A percentile compares a stretch with the other conserved stretches of the same genome.
These are phyloP conservation scores for Coprinopsis cinerea DNA, from an alignment of 768 basidiomycete species.

Conservation along the genomic window DNA sequence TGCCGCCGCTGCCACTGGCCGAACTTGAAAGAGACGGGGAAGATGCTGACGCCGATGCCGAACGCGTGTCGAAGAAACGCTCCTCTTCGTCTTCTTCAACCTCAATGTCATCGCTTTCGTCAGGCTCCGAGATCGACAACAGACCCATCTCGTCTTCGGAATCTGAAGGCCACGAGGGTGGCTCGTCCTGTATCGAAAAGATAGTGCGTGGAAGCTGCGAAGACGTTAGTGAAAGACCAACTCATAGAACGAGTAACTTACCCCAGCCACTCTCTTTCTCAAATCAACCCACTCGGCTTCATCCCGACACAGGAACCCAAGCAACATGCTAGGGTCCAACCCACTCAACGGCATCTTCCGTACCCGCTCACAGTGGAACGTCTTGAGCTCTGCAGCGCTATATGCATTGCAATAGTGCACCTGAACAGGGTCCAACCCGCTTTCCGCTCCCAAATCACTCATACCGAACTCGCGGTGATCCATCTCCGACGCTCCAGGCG, in stretches of 20 bases:
- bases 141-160: conserved; percentile 73
- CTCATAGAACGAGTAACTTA: conserved; percentile 29
- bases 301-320: conserved; percentile 84
- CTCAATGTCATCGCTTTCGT: conserved; percentile 45
- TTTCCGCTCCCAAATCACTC: conserved; percentile 9
- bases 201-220: conserved; percentile 58
- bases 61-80: conserved; percentile 47
- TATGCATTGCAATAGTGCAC: conserved; percentile 74
- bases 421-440: conserved; percentile 41
- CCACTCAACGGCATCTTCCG: conserved; percentile 90
- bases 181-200: conserved; percentile 84
- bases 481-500: conserved; percentile 1
- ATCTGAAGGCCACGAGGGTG: conserved; percentile 75
- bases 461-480: not conserved
- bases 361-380: conserved; percentile 95
- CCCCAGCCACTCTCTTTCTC: conserved; percentile 62
- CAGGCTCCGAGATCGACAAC: conserved; percentile 78
- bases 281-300: conserved; percentile 86
- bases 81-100: conserved; percentile 37
- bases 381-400: conserved; percentile 62
- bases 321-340: conserved; percentile 94
- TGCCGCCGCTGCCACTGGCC: conserved; percentile 10
- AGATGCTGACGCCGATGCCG: conserved; percentile 30
- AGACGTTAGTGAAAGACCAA: not conserved
- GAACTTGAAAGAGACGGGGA: conserved; percentile 23